Evolutionary conservation across 768 basidiomycete genomes (phyloP).

Genomic region (Antrodiella citrinella): DNA sequence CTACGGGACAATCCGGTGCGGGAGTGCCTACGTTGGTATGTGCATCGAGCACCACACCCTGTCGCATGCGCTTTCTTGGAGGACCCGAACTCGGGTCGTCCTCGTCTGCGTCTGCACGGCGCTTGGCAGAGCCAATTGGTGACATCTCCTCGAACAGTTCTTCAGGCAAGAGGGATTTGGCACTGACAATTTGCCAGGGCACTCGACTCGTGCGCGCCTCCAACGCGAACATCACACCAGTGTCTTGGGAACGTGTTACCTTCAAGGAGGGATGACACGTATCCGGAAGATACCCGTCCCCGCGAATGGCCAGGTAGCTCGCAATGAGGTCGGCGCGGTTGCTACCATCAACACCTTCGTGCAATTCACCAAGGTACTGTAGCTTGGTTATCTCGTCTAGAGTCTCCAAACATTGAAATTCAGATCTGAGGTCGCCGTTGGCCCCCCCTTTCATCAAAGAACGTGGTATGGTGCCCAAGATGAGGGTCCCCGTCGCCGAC

Average conservation of each 20-base stretch:
- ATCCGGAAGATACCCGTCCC: neutral
- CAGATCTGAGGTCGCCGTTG: slow-evolving; percentile 2
- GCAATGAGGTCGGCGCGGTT: neutral
- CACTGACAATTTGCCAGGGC: too few species aligned
- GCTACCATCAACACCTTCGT: neutral
- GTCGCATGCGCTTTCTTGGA: too few species aligned
- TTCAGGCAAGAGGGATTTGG: too few species aligned
- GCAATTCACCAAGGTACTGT: neutral
- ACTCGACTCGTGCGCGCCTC: too few species aligned
- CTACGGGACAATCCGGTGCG: neutral
- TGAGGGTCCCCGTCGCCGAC: slow-evolving; percentile 7
- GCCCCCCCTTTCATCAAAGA: neutral
- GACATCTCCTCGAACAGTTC: too few species aligned
- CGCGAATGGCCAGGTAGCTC: neutral
- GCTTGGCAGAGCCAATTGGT: too few species aligned
- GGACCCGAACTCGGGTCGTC: too few species aligned
- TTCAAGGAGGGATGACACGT: neutral
- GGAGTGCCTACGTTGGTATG: neutral
- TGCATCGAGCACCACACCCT: neutral
- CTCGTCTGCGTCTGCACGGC: too few species aligned
- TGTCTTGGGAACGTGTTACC: too few species aligned
- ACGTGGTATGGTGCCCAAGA: slow-evolving; percentile 9
- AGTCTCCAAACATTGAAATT: slow-evolving; percentile 7
- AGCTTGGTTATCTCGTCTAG: slow-evolving; percentile 3
- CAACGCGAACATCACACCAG: too few species aligned